Base-by-base conservation (phyloP, 257 asterid species). In the Lithospermum erythrorhizon region DNA sequence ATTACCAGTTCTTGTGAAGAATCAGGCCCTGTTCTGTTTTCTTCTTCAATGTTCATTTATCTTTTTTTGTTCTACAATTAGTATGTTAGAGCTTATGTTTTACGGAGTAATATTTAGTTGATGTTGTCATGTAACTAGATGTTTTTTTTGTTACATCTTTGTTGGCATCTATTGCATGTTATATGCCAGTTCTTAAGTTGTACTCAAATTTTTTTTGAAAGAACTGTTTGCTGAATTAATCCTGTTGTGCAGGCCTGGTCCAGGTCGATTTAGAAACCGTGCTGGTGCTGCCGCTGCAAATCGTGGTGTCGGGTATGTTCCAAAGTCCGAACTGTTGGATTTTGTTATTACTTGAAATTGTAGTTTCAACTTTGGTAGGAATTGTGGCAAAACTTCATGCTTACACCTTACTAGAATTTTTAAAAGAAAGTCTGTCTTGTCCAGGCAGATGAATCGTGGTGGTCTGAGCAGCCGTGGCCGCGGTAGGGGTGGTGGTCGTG, bases 251-350 rank as follows among this genome's bases (percentile, higher is more conserved):
- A 81, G 93, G 64, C 65, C 81, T 60, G 83, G 79, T 57, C 74
- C 79, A 57, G 75, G 59, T 64, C 84, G 80, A 47, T 13, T 74
- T 8, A 76, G 80, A 63, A 78, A 78, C 65, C 80, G 76, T 56
- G 70, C 72, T 25, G 51, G 72, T 58, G 64, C 72, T 35, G 45
- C 14, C 2, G 45, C 7, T 9, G 55, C 61, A 53, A 67, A 72
- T 66, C 83, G 80, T 29, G 77, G 72, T 58, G 68, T 73, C 52
- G 68, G 71, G 94, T 84, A 69, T 70, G 84, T 35, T n/a, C 25
- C 18, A 45, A 19, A 25, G n/a, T 15, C 35, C 25, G 55, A 14
- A 52, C 32, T 27, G 32, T 27, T 27, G 6, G 32, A 27, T 27
- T 27, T 5, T 7, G 32, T 27, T 27, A 27, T 5, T 27, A 5